Evolutionary conservation across 2,329 filamentous ascomycete species (phyloP).

Genomic region (Orbilia ellipsospora): DNA sequence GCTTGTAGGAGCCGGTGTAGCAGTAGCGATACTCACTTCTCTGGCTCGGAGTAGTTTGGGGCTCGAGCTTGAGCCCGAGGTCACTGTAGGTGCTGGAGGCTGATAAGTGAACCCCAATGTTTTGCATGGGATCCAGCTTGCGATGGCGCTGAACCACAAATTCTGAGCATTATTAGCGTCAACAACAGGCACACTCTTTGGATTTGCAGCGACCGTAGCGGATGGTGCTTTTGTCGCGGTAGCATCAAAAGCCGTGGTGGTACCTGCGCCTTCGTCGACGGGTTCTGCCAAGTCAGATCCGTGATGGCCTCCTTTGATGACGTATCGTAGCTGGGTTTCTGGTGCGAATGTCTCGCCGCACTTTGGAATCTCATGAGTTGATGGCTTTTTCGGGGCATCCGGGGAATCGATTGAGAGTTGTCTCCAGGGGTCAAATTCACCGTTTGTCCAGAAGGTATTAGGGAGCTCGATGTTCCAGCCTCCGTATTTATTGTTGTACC

Average conservation of each 20-base stretch:
- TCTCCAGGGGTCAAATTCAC: constrained; percentile 64
- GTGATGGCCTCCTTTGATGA: constrained; percentile 54
- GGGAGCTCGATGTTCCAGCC: constrained; percentile 63
- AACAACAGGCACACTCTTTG: constrained; percentile 14
- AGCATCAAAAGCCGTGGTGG: background rate
- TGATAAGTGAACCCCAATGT: constrained; percentile 20
- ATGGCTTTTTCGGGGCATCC: constrained; percentile 59
- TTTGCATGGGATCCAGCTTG: constrained; percentile 22
- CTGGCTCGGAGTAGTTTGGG: background rate
- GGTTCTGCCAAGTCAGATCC: constrained; percentile 49
- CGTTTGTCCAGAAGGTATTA: constrained; percentile 63
- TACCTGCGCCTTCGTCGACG: background rate
- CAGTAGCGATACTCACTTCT: constrained; percentile 1
- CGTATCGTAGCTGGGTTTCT: constrained; percentile 46
- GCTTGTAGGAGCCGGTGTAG: constrained; percentile 4
- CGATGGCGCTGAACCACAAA: constrained; percentile 29
- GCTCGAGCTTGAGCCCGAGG: background rate
- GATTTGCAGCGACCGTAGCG: constrained; percentile 3
- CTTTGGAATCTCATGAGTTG: constrained; percentile 44
- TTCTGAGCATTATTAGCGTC: constrained; percentile 34
- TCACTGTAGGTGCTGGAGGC: background rate
- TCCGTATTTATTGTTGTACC: constrained; percentile 62
- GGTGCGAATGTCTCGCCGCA: constrained; percentile 36
- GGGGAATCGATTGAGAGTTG: constrained; percentile 61
- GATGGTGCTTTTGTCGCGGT: constrained; percentile 8